phyloP scores from a whole-genome alignment of 176 grass and related monocot species.

The Raddia guianensis region DNA sequence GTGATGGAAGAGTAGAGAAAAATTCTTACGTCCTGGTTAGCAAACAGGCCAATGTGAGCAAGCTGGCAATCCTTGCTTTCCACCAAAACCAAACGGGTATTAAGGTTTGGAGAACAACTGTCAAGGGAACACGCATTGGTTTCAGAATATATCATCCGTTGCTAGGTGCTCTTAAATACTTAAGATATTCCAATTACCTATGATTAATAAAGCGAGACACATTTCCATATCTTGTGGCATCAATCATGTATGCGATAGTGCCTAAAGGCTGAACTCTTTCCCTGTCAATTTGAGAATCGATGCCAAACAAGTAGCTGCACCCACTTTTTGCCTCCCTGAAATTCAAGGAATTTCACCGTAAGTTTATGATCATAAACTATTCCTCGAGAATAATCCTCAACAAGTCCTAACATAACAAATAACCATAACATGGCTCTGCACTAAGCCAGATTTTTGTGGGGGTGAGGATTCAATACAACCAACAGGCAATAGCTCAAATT shows the following conservation, averaged over 20 bases:
- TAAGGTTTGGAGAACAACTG: slow-evolving; percentile 93
- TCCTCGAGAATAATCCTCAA: slow-evolving; percentile 17
- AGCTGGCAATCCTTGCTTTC: slow-evolving; percentile 85
- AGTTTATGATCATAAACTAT: slow-evolving; percentile 15
- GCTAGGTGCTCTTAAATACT: slow-evolving; percentile 26
- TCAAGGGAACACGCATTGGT: slow-evolving; percentile 41
- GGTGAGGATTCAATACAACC: neutral
- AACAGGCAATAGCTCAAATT: neutral
- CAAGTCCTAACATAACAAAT: neutral
- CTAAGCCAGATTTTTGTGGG: neutral
- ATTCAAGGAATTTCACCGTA: slow-evolving; percentile 23
- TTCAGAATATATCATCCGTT: slow-evolving; percentile 25
- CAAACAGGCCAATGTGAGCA: slow-evolving; percentile 86
- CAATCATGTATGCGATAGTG: slow-evolving; percentile 57
- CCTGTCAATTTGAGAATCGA: slow-evolving; percentile 64
- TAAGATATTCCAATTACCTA: slow-evolving; percentile 55
- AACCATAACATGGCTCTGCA: neutral
- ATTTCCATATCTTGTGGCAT: slow-evolving; percentile 84
- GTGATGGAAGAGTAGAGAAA: neutral
- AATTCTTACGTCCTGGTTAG: slow-evolving; percentile 74
- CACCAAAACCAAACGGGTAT: slow-evolving; percentile 64
- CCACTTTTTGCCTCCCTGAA: slow-evolving; percentile 55
- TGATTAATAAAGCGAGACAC: slow-evolving; percentile 97
- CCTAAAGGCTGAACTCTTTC: slow-evolving; percentile 52
- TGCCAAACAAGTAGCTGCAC: slow-evolving; percentile 65